phyloP scores from a whole-genome alignment of 2,329 filamentous ascomycete species.

The Sporothrix protearum region DNA sequence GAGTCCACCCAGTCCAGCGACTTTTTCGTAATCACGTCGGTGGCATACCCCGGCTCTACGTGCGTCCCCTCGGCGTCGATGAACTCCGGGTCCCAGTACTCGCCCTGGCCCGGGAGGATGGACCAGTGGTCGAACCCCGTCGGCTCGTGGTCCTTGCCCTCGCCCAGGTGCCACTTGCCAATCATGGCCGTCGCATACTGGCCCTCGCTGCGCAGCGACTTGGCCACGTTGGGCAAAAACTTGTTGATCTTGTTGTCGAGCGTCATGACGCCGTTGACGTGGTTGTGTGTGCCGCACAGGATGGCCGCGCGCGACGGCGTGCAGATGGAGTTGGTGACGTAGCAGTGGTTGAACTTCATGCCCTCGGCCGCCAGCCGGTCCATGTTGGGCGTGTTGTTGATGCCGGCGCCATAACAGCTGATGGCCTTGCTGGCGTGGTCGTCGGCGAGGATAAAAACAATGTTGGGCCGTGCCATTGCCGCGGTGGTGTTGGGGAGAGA shows the following conservation, averaged over 20 bases:
- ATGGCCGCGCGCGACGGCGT: conserved; percentile 51
- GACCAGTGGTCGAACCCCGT: conserved; percentile 52
- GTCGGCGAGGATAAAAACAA: conserved; percentile 54
- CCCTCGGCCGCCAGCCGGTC: conserved; percentile 49
- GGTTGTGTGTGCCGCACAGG: conserved; percentile 50
- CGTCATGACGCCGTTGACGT: conserved; percentile 52
- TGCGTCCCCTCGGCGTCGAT: neutral
- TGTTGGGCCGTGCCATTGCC: conserved; percentile 29
- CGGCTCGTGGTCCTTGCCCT: conserved; percentile 45
- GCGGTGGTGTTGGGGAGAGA: no score
- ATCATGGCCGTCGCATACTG: conserved; percentile 52
- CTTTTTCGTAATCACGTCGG: neutral
- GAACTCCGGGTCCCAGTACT: conserved; percentile 36
- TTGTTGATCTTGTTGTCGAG: conserved; percentile 50
- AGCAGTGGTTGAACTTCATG: conserved; percentile 52
- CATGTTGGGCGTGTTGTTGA: conserved; percentile 51
- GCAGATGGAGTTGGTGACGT: conserved; percentile 53
- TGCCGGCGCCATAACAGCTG: conserved; percentile 47
- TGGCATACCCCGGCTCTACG: neutral
- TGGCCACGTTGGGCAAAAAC: conserved; percentile 49
- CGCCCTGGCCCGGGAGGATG: conserved; percentile 50
- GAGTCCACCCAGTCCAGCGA: neutral
- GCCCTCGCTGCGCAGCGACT: conserved; percentile 42
- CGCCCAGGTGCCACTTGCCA: conserved; percentile 54
- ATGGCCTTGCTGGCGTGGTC: conserved; percentile 53